These are phyloP conservation scores for Casuarina cunninghamiana DNA, from an alignment of 306 rosid genomes.

Conservation along the genomic window DNA sequence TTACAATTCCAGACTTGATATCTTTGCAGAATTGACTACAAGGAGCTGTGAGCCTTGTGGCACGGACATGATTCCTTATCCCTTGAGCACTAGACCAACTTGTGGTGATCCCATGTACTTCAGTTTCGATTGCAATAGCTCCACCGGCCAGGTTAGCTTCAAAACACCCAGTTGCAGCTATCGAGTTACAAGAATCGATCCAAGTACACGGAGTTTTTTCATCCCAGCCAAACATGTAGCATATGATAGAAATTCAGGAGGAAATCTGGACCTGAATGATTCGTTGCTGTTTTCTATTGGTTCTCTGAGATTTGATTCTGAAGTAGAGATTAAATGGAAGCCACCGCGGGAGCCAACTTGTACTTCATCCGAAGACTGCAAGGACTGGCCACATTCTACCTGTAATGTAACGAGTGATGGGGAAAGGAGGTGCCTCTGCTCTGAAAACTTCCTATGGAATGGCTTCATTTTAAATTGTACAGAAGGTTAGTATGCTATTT, in stretches of 20 bases:
- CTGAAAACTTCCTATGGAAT: slow-evolving; percentile 29
- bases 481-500: slow-evolving; percentile 3
- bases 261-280: neutral
- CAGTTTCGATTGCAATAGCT: slow-evolving; percentile 23
- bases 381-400: slow-evolving; percentile 34
- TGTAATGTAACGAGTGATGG: slow-evolving; percentile 27
- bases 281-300: slow-evolving; percentile 21
- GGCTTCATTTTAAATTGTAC: slow-evolving; percentile 15
- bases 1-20: neutral
- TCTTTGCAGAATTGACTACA: slow-evolving; percentile 32
- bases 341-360: slow-evolving; percentile 31
- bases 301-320: neutral
- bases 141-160: slow-evolving; percentile 32
- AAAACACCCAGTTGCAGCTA: neutral
- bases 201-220: slow-evolving; percentile 7
- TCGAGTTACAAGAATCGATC: slow-evolving; percentile 16
- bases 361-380: slow-evolving; percentile 21
- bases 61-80: too few relatives aligned
- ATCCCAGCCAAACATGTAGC: neutral
- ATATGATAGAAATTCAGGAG: neutral
- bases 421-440: slow-evolving; percentile 36
- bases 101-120: slow-evolving; percentile 27
- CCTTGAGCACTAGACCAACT: too few relatives aligned
- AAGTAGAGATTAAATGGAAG: too few relatives aligned
- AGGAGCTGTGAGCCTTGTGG: neutral